A percentile compares a stretch with the other conserved stretches of the same genome.
Evolutionary conservation across 768 basidiomycete species (phyloP).

Genomic region (Pholiota conissans): DNA sequence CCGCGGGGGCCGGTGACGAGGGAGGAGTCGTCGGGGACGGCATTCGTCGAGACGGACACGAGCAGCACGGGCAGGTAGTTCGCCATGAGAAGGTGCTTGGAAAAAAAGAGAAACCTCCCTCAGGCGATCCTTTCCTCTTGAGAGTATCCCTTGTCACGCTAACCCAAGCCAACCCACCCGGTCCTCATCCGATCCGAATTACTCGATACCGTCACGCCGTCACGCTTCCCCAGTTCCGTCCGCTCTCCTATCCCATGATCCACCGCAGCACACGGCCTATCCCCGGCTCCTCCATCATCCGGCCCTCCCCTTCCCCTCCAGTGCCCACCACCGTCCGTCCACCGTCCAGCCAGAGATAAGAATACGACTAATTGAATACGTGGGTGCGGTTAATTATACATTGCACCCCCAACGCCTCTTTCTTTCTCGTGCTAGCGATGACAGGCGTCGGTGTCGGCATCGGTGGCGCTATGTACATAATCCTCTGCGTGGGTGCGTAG

Average conservation of each 20-base stretch:
- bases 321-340: no score
- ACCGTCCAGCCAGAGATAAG: neutral
- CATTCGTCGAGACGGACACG: slow-evolving; percentile 58
- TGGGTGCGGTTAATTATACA: neutral
- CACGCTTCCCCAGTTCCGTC: neutral
- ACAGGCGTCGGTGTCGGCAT: neutral
- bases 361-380: neutral
- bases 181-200: neutral
- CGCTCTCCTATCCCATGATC: neutral
- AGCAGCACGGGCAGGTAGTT: slow-evolving; percentile 72
- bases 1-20: slow-evolving; percentile 84
- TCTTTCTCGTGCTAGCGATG: neutral
- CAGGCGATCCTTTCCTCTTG: neutral
- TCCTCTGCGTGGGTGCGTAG: no score
- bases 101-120: no score
- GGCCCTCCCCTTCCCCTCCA: neutral
- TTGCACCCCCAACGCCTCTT: no score
- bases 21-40: slow-evolving; percentile 72
- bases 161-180: no score
- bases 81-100: slow-evolving; percentile 22
- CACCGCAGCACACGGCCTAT: neutral
- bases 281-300: neutral
- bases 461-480: neutral
- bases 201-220: neutral
- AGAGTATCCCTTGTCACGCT: neutral